phyloP scores from a whole-genome alignment of 805 yeast genomes.

The Debaryomyces tyrocola region DNA sequence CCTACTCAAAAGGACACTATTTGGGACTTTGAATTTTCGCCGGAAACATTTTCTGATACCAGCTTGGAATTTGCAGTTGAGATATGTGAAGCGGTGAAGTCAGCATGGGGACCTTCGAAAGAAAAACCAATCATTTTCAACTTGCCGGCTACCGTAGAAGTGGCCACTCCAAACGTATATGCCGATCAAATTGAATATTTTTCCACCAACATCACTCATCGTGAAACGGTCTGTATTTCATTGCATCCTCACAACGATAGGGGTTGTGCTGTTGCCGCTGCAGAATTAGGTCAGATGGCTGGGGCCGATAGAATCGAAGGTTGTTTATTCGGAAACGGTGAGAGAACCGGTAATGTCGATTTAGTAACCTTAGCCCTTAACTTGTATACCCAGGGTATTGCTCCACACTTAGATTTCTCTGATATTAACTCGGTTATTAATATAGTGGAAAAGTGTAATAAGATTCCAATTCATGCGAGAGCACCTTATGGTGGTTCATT shows the following conservation, averaged over 20 bases:
- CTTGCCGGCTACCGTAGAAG: constrained; percentile 83
- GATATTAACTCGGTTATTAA: constrained; percentile 67
- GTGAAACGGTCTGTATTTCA: constrained; percentile 72
- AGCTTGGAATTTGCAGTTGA: constrained; percentile 60
- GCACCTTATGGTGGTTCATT: constrained; percentile 83
- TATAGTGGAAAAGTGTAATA: constrained; percentile 75
- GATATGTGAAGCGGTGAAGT: constrained; percentile 73
- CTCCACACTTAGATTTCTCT: constrained; percentile 70
- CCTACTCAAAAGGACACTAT: constrained; percentile 51
- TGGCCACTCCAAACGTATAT: constrained; percentile 76
- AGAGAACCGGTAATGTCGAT: constrained; percentile 86
- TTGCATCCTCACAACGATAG: constrained; percentile 84
- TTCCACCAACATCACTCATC: constrained; percentile 55
- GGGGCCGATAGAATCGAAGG: constrained; percentile 92
- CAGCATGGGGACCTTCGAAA: constrained; percentile 68
- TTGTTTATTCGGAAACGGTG: constrained; percentile 83
- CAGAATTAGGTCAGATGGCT: constrained; percentile 77
- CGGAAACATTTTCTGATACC: constrained; percentile 77
- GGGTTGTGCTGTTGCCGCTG: constrained; percentile 88
- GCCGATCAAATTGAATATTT: constrained; percentile 86
- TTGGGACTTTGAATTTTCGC: constrained; percentile 79
- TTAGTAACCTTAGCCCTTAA: constrained; percentile 75
- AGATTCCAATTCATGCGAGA: constrained; percentile 74
- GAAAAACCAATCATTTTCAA: constrained; percentile 74
- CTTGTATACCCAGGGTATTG: constrained; percentile 74